Evolutionary conservation across 192 early-diverging fungal genomes (phyloP).

Genomic region (Funneliformis geosporum): DNA sequence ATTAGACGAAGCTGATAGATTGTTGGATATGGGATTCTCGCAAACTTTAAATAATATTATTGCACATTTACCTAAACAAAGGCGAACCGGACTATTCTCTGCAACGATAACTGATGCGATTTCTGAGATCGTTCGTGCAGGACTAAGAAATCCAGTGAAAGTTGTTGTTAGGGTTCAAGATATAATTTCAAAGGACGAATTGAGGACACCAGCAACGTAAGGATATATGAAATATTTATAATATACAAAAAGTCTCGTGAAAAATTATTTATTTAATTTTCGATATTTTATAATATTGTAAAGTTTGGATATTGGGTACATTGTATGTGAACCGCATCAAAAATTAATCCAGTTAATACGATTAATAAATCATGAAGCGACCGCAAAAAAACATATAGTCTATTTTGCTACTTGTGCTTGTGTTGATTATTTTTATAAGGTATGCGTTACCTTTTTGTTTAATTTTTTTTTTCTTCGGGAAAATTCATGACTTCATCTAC

Average conservation of each 20-base stretch:
- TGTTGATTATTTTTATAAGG: constrained; percentile 92
- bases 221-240: constrained; percentile 3
- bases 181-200: constrained; percentile 49
- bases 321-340: constrained; percentile 77
- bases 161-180: constrained; percentile 89
- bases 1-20: constrained; percentile 92
- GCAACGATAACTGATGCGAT: constrained; percentile 96
- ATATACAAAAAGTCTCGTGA: background rate
- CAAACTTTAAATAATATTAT: constrained; percentile 79
- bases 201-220: constrained; percentile 64
- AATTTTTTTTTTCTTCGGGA: background rate
- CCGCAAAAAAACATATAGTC: constrained; percentile 83
- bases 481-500: constrained; percentile 17
- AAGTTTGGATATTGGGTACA: constrained; percentile 69
- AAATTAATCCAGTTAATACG: constrained; percentile 78
- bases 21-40: constrained; percentile 95
- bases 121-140: constrained; percentile 77
- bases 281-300: constrained; percentile 27
- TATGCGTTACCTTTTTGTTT: background rate
- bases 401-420: constrained; percentile 96
- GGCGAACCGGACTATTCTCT: constrained; percentile 93
- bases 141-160: constrained; percentile 88
- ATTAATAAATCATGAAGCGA: constrained; percentile 53
- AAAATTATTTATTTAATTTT: constrained; percentile 14
- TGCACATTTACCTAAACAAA: constrained; percentile 82